Evolutionary conservation across 2,329 filamentous ascomycete species (phyloP).

Genomic region (Fusarium sp.): DNA sequence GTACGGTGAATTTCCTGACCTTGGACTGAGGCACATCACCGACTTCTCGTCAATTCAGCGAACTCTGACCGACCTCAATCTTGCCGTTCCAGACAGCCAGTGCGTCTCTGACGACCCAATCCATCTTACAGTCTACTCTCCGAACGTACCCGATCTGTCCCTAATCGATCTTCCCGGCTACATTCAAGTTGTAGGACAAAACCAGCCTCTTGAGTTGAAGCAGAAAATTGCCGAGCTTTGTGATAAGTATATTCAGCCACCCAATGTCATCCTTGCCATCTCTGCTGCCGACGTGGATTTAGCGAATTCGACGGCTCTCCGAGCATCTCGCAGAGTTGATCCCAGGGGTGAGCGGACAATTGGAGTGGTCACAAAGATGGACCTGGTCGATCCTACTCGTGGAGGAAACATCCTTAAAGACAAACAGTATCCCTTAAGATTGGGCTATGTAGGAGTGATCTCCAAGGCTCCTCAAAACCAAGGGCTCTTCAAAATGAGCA

Average conservation of each 20-base stretch:
- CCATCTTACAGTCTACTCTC: conserved; percentile 93
- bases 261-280: conserved; percentile 96
- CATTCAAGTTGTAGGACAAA: conserved; percentile 92
- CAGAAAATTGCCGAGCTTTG: conserved; percentile 96
- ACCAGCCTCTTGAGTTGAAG: conserved; percentile 91
- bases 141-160: conserved; percentile 93
- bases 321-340: conserved; percentile 91
- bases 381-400: conserved; percentile 86
- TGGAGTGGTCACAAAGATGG: conserved; percentile 99
- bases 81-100: conserved; percentile 88
- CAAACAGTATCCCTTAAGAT: conserved; percentile 91
- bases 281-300: conserved; percentile 97
- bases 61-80: conserved; percentile 92
- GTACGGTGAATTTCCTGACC: conserved; percentile 95
- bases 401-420: conserved; percentile 85
- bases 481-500: conserved; percentile 85
- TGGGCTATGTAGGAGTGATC: conserved; percentile 96
- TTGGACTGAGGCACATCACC: conserved; percentile 88
- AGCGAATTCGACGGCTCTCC: conserved; percentile 92
- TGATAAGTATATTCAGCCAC: conserved; percentile 96
- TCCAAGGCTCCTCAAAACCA: conserved; percentile 78
- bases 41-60: conserved; percentile 94
- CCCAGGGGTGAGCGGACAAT: conserved; percentile 96
- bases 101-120: conserved; percentile 98
- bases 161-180: conserved; percentile 97